Base-by-base conservation (phyloP, 805 yeast species). In the Candida stauntonica region DNA sequence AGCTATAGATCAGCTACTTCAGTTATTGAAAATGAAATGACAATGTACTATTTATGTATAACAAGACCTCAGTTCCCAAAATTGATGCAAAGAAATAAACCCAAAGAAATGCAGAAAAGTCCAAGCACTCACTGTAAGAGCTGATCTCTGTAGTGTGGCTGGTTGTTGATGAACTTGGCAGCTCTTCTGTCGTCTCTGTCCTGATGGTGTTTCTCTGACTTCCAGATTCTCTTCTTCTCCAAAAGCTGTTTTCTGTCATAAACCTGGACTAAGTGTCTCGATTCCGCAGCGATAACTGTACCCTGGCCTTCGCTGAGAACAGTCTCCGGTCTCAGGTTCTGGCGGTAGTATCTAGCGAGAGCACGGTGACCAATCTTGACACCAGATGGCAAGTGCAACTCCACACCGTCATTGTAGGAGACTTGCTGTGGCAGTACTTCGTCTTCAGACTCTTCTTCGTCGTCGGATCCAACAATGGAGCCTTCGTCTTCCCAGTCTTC, bases 131-230 rank as follows among this genome's bases (percentile, higher is more conserved):
- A 68, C 54, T 70, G 75, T 46, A 87, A 66, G 46, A 87, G 62
- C 61, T 79, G 85, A 58, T 87, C 96, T 58, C 95, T 76, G 72
- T 72, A 87, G 56, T 91, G 88, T 33, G 86, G 82, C 73, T 93
- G 97, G 72, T 81, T 73, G 62, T 91, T 91, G 63, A 86, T 72
- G 58, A 77, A 79, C 62, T 86, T 86, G 43, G 83, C 80, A 29
- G 87, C 84, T 52, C 82, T 68, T 57, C 70, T 69, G 36, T 64
- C 73, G 45, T 62, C 63, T 51, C 63, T 66, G 54, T 67, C 71
- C 63, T 68, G 67, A 61, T 72, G 68, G 62, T 70, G 67, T 57
- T 67, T 62, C 68, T 65, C 75, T 36, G 68, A 74, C 53, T 70
- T 73, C 96, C 97, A 89, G 9, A 72, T 75, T 57, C 86, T 73